These are phyloP conservation scores for Metschnikowia continentalis DNA, from an alignment of 805 yeast genomes.

Conservation along the genomic window DNA sequence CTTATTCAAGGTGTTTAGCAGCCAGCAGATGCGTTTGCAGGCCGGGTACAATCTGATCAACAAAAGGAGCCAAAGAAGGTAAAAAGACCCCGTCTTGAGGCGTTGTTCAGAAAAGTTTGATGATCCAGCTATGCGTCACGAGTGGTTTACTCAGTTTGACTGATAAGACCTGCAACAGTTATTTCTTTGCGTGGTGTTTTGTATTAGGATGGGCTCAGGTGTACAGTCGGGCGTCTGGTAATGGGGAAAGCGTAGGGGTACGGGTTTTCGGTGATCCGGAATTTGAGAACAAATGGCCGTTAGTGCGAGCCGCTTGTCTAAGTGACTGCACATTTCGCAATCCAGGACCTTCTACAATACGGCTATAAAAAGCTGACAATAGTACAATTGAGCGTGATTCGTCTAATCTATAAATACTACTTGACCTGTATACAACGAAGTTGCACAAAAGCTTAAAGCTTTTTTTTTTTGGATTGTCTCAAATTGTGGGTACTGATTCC, in stretches of 20 bases:
- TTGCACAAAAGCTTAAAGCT: too few relatives aligned
- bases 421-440: too few relatives aligned
- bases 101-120: background rate
- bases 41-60: conserved; percentile 2
- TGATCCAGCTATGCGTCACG: background rate
- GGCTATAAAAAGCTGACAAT: background rate
- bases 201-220: background rate
- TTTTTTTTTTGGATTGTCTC: too few relatives aligned
- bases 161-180: background rate
- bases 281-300: background rate
- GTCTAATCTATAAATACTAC: too few relatives aligned
- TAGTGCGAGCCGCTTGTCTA: background rate
- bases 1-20: background rate
- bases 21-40: background rate
- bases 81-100: background rate
- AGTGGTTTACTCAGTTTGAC: background rate
- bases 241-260: background rate
- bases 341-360: background rate
- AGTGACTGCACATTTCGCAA: background rate
- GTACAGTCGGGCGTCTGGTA: conserved; percentile 1
- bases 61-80: background rate
- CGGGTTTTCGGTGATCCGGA: background rate
- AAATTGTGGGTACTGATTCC: background rate
- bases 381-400: background rate
- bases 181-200: conserved; percentile 1